These are phyloP conservation scores for Clavaria fumosa DNA, from an alignment of 768 basidiomycete species.

Conservation along the genomic window DNA sequence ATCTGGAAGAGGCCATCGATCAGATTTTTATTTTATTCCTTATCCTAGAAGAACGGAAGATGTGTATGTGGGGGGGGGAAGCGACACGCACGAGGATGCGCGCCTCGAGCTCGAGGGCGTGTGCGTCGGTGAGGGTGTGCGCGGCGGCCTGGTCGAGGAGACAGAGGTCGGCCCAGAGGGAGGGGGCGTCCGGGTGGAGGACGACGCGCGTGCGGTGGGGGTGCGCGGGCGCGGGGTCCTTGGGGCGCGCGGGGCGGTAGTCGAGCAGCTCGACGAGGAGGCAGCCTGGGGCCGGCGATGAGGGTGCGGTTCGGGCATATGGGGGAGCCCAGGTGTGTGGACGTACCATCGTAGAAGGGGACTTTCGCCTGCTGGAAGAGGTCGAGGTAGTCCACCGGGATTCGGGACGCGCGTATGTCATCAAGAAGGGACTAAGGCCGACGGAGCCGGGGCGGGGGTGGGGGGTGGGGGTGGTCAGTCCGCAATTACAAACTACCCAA, in stretches of 20 bases:
- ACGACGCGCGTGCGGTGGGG: conserved; percentile 56
- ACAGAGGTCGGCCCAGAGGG: conserved; percentile 68
- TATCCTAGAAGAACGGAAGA: no score
- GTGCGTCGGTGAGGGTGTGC: conserved; percentile 49
- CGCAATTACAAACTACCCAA: no score
- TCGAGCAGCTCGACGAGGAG: conserved; percentile 77
- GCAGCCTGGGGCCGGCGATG: conserved; percentile 50
- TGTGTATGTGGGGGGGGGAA: no score
- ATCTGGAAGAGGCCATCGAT: conserved; percentile 26
- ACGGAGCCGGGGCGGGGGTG: background rate
- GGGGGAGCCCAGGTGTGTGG: background rate
- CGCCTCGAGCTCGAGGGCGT: conserved; percentile 62
- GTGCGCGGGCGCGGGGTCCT: conserved; percentile 41
- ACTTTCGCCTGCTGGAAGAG: conserved; percentile 58
- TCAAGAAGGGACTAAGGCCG: conserved; percentile 59
- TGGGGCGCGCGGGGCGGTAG: conserved; percentile 44
- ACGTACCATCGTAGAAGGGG: conserved; percentile 73
- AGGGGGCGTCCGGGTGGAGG: conserved; percentile 64
- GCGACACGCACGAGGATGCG: conserved; percentile 43
- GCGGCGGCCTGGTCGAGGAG: conserved; percentile 43
- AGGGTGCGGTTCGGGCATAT: conserved; percentile 1
- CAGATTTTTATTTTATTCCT: background rate
- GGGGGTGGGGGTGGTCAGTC: conserved; percentile 2
- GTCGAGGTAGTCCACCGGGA: conserved; percentile 76
- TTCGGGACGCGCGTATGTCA: conserved; percentile 67